A percentile compares a stretch with the other conserved stretches of the same genome.
These are phyloP conservation scores for Collybiopsis confluens DNA, from an alignment of 768 basidiomycete genomes.

Conservation along the genomic window DNA sequence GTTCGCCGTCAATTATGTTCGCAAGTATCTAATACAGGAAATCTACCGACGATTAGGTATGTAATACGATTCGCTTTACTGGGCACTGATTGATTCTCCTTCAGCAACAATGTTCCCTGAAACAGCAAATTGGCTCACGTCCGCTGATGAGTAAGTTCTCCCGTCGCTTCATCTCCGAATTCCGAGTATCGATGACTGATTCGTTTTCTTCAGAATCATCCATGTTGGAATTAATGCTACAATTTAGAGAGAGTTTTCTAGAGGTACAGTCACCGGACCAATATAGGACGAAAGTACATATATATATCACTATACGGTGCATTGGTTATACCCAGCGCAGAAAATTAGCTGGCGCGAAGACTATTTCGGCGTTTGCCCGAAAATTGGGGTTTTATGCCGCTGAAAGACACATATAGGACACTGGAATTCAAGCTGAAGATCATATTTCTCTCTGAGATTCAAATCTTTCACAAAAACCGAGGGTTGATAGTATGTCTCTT, in stretches of 20 bases:
- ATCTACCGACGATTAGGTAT: conserved; percentile 55
- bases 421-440: neutral
- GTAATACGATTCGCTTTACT: conserved; percentile 9
- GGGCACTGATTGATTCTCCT: neutral
- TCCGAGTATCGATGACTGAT: neutral
- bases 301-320: no score
- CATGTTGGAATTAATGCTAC: conserved; percentile 53
- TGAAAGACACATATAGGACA: neutral
- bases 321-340: no score
- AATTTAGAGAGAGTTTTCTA: no score
- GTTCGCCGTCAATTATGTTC: conserved; percentile 34
- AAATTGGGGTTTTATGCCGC: neutral
- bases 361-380: neutral
- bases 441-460: no score
- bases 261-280: no score
- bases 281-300: neutral
- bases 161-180: neutral
- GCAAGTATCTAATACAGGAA: conserved; percentile 54
- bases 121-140: conserved; percentile 52
- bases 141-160: conserved; percentile 49
- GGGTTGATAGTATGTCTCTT: neutral
- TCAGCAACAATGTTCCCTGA: conserved; percentile 60
- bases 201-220: conserved; percentile 49
- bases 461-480: neutral
- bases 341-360: neutral